Evolutionary conservation across 192 early-diverging fungal genomes (phyloP).

Genomic region (Backusella morwellensis): DNA sequence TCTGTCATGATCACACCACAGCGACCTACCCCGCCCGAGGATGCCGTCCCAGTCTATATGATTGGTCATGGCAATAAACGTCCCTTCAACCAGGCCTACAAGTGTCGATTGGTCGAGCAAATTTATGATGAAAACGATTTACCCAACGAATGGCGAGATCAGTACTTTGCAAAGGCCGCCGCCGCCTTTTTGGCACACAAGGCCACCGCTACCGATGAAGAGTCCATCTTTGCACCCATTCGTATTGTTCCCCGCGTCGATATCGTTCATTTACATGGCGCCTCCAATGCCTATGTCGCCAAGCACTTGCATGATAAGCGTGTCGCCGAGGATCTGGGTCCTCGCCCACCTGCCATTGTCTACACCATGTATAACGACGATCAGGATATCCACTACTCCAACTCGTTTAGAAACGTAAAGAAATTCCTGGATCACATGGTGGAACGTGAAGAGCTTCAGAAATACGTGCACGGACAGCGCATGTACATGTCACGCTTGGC

Average conservation of each 20-base stretch:
- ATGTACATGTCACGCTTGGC: constrained; percentile 50
- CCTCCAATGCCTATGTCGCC: constrained; percentile 34
- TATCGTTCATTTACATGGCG: constrained; percentile 41
- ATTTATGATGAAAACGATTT: constrained; percentile 46
- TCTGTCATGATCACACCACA: neutral
- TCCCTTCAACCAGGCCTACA: constrained; percentile 51
- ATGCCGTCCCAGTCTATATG: constrained; percentile 42
- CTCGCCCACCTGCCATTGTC: constrained; percentile 47
- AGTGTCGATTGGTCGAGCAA: constrained; percentile 27
- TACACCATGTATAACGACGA: constrained; percentile 57
- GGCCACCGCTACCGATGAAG: constrained; percentile 40
- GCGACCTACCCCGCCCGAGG: neutral
- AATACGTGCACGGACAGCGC: constrained; percentile 45
- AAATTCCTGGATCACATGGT: constrained; percentile 45
- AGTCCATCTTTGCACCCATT: constrained; percentile 45
- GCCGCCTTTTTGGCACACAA: constrained; percentile 50
- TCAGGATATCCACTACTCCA: constrained; percentile 52
- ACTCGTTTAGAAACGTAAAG: constrained; percentile 42
- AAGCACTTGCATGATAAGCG: constrained; percentile 41
- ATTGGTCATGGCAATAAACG: constrained; percentile 48
- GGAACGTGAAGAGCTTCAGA: constrained; percentile 30
- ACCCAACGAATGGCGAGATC: constrained; percentile 55
- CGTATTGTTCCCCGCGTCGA: constrained; percentile 34
- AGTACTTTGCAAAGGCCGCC: constrained; percentile 55
- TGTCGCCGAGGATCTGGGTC: constrained; percentile 25